phyloP scores from a whole-genome alignment of 768 basidiomycete genomes.

The Crucibulum laeve region DNA sequence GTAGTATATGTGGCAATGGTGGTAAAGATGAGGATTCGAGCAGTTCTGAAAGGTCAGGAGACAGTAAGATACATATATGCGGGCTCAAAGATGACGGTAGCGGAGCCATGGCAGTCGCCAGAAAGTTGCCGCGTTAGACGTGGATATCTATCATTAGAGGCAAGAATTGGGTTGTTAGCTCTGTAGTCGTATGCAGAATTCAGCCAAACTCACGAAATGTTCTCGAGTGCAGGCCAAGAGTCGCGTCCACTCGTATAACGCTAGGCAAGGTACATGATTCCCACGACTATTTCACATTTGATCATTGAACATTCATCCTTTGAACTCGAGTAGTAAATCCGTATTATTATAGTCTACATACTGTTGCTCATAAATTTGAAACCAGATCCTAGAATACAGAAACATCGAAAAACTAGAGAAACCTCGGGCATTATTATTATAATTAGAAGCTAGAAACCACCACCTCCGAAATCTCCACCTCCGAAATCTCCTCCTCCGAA shows the following conservation, averaged over 20 bases:
- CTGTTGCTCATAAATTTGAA: not conserved
- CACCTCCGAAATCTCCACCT: conserved; percentile 14
- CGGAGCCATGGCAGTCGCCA: conserved; percentile 37
- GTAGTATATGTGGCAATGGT: conserved; percentile 66
- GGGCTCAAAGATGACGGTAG: conserved; percentile 77
- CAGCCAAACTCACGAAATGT: too few relatives aligned
- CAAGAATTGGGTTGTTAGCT: not conserved
- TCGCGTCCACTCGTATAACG: too few relatives aligned
- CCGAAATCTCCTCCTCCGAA: conserved; percentile 23
- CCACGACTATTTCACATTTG: too few relatives aligned
- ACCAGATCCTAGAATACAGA: not conserved
- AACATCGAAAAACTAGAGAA: not conserved
- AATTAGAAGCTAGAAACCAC: conserved; percentile 14
- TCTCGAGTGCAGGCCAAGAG: too few relatives aligned
- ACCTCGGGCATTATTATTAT: not conserved
- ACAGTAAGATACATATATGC: conserved; percentile 71
- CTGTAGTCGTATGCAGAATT: too few relatives aligned
- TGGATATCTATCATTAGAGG: too few relatives aligned
- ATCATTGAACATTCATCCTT: too few relatives aligned
- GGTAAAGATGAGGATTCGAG: conserved; percentile 59
- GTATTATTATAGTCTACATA: too few relatives aligned
- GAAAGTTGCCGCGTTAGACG: too few relatives aligned
- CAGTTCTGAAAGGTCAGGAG: conserved; percentile 63
- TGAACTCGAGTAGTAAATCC: too few relatives aligned
- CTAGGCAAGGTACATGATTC: too few relatives aligned